Percentiles rank a stretch among this genome's conserved stretches.
Evolutionary conservation across 2,329 filamentous ascomycete species (phyloP).

Genomic region (Esteya vermicola): DNA sequence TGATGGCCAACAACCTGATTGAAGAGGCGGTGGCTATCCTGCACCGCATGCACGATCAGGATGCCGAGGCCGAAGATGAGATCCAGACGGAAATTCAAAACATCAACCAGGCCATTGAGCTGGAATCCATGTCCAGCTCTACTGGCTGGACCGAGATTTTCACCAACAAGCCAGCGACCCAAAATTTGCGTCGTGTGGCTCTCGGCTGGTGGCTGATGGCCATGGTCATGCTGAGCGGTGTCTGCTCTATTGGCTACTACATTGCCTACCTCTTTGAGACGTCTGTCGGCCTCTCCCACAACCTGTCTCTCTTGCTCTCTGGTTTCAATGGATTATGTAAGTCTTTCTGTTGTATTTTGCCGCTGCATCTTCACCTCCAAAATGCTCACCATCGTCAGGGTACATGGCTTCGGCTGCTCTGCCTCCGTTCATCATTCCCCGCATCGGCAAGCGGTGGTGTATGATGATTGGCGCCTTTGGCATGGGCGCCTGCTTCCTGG

Average conservation of each 20-base stretch:
- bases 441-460: neutral
- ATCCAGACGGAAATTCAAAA: conserved; percentile 5
- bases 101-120: conserved; percentile 11
- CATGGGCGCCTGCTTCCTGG: conserved; percentile 1
- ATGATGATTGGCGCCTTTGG: conserved; percentile 1
- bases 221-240: conserved; percentile 10
- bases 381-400: neutral
- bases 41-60: conserved; percentile 18
- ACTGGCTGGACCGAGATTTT: conserved; percentile 9
- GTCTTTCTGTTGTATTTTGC: neutral
- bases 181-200: conserved; percentile 8
- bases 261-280: conserved; percentile 4
- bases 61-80: neutral
- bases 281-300: conserved; percentile 1
- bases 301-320: conserved; percentile 1
- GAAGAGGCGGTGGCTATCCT: conserved; percentile 22
- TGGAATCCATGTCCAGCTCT: conserved; percentile 4
- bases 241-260: conserved; percentile 11
- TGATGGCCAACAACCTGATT: conserved; percentile 21
- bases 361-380: neutral
- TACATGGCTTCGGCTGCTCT: conserved; percentile 1
- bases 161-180: conserved; percentile 5
- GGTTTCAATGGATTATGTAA: neutral
- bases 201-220: conserved; percentile 11
- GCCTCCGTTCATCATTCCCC: neutral